Conservation (phyloP, 139 green algal species). For the Microglena sp. region DNA sequence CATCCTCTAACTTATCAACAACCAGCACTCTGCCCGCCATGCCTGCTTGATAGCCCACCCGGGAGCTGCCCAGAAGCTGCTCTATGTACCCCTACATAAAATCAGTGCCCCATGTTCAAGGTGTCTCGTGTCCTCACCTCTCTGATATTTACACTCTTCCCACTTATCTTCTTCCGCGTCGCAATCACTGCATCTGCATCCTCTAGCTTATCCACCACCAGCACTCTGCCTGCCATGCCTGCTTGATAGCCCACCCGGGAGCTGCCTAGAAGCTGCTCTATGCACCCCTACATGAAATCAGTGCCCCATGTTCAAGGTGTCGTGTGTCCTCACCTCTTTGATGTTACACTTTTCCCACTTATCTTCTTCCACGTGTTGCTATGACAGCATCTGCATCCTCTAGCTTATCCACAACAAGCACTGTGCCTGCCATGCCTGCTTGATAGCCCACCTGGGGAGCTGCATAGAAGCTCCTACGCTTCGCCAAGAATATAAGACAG, state of each 20-base stretch:
- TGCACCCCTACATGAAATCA: too few relatives aligned
- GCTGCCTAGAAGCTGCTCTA: too few relatives aligned
- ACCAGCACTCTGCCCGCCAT: conserved; percentile 15
- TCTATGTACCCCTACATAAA: too few relatives aligned
- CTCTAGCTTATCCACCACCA: too few relatives aligned
- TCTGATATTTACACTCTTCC: conserved; percentile 5
- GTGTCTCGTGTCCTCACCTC: conserved; percentile 7
- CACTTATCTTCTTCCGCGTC: conserved; percentile 9
- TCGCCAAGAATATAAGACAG: too few relatives aligned
- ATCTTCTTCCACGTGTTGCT: conserved; percentile 6
- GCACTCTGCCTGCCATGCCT: conserved; percentile 4
- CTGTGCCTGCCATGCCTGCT: too few relatives aligned
- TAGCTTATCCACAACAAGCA: too few relatives aligned
- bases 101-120: too few relatives aligned
- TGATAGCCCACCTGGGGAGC: too few relatives aligned
- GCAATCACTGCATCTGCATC: conserved; percentile 24
- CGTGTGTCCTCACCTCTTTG: conserved; percentile 7
- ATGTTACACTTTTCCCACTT: conserved; percentile 11
- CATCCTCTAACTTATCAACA: conserved; percentile 5
- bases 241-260: conserved; percentile 9
- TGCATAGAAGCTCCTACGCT: too few relatives aligned
- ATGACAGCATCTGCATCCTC: too few relatives aligned
- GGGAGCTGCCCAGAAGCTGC: conserved; percentile 20
- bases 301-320: too few relatives aligned
- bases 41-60: conserved; percentile 4